Base-by-base conservation (phyloP, 2,329 filamentous ascomycete species). In the Cladosporium sp. region DNA sequence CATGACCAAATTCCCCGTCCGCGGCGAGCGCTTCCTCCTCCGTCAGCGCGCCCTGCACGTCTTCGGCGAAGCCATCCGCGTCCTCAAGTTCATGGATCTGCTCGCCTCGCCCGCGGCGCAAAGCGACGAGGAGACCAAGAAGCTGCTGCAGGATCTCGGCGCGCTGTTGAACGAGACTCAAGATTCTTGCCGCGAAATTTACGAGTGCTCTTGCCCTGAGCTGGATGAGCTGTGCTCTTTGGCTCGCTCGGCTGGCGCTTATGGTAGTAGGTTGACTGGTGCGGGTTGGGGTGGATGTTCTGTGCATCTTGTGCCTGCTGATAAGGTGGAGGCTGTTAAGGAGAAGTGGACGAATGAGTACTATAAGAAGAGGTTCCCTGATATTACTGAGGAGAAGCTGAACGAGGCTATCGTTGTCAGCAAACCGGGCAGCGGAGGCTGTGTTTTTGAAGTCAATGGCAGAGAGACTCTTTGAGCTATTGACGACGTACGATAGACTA, bases 261-360 rank as follows among this genome's bases (percentile, higher is more conserved):
- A 89, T 65, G 93, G 92, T 22, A 90, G 86, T 59, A 77, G 92
- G 20, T 72, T 96, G 59, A 97, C 92, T 0, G 93, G 93, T 33
- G 93, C 93, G 0, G 93, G 93, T 3, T 98, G 93, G 93, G 93
- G 93, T 54, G 93, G 93, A 2, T 97, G 93, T 72, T 93, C 83
- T 53, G 92, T 98, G 51, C 93, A 98, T 72, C 78, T 98, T 51
- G 86, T 97, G 46, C 86, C 92, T 0, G 86, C 83, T 51, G 80
- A 89, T 62, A 92, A 86, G 69, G 86, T 96, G 0, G 83, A 85
- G 4, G 80, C 74, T 20, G 87, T 98, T 18, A 88, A 80, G 67
- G 76, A 80, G 61, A 88, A 88, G 4, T 83, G 93, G 78, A 81
- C 86, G 61, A 78, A 78, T 55, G 83, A 90, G 64, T 98, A 97